These are phyloP conservation scores for Aspergillus intermedius DNA, from an alignment of 2,329 filamentous ascomycete genomes.

Conservation along the genomic window DNA sequence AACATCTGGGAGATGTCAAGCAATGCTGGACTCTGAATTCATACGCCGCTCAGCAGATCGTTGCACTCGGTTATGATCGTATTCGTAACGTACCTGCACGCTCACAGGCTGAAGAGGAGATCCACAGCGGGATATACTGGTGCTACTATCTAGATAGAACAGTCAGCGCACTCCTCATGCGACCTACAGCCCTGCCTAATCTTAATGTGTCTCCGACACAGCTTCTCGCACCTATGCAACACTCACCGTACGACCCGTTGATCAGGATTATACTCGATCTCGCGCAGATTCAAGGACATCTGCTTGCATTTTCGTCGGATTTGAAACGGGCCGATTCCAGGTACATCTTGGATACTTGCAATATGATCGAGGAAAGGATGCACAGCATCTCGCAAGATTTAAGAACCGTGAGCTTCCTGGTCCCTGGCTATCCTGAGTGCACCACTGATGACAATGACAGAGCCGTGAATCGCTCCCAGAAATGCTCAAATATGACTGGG, in stretches of 20 bases:
- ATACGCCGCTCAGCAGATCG: constrained; percentile 20
- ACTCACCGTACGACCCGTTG: constrained; percentile 5
- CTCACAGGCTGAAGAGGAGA: constrained; percentile 12
- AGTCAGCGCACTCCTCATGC: constrained; percentile 18
- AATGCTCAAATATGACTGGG: constrained; percentile 13
- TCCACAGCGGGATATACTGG: constrained; percentile 17
- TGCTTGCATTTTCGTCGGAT: constrained; percentile 2
- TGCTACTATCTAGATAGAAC: constrained; percentile 23
- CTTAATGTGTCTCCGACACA: constrained; percentile 5
- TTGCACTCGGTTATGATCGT: constrained; percentile 17
- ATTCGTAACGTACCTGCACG: not conserved
- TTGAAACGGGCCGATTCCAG: not conserved
- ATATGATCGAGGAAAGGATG: constrained; percentile 14
- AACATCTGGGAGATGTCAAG: constrained; percentile 16
- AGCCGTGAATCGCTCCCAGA: constrained; percentile 7
- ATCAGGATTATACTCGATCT: constrained; percentile 8
- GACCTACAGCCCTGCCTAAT: constrained; percentile 14
- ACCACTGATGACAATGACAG: constrained; percentile 1
- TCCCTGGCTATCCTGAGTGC: not conserved
- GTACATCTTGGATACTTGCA: constrained; percentile 5
- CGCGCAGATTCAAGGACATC: constrained; percentile 7
- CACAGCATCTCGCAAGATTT: constrained; percentile 10
- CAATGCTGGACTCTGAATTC: constrained; percentile 20
- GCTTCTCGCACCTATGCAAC: not conserved
- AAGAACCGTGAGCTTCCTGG: constrained; percentile 9